A percentile compares a stretch with the other conserved stretches of the same genome.
Conservation (phyloP, 768 basidiomycete species). For the Termitomyces sp. region DNA sequence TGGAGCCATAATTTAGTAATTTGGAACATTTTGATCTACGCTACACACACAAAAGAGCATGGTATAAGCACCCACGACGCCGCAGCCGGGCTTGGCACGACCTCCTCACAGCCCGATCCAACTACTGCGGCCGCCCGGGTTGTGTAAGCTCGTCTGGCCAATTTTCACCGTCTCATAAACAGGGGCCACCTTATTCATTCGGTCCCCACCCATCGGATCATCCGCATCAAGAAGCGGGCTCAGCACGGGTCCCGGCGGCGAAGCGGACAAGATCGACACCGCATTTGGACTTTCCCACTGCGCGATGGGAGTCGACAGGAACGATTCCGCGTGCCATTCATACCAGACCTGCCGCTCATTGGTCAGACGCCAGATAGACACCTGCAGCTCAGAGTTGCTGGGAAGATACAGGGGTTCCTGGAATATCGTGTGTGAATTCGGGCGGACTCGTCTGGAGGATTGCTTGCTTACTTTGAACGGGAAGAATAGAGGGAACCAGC, state of each 20-base stretch:
- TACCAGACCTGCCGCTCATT: conserved; percentile 93
- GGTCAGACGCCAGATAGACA: conserved; percentile 92
- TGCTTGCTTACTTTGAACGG: conserved; percentile 65
- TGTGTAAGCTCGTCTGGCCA: conserved; percentile 90
- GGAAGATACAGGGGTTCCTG: conserved; percentile 95
- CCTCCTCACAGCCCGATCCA: conserved; percentile 73
- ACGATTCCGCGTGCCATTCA: conserved; percentile 97
- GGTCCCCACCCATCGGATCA: conserved; percentile 27
- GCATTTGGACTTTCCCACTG: conserved; percentile 5
- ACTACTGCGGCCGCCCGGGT: conserved; percentile 83
- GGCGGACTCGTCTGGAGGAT: not conserved
- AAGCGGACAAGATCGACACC: conserved; percentile 3
- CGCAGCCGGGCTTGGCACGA: too few relatives aligned
- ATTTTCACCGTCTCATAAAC: conserved; percentile 70
- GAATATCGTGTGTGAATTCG: not conserved
- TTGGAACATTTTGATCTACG: not conserved
- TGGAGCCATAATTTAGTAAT: not conserved
- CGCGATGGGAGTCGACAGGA: conserved; percentile 55
- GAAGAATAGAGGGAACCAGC: conserved; percentile 98
- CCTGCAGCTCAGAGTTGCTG: conserved; percentile 85
- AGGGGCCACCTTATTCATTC: not conserved
- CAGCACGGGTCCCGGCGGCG: conserved; percentile 24
- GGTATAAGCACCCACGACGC: too few relatives aligned
- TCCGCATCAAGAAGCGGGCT: conserved; percentile 73
- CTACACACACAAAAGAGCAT: not conserved